phyloP scores from a whole-genome alignment of 176 grass and related monocot species.

The Saccharum officinarum region DNA sequence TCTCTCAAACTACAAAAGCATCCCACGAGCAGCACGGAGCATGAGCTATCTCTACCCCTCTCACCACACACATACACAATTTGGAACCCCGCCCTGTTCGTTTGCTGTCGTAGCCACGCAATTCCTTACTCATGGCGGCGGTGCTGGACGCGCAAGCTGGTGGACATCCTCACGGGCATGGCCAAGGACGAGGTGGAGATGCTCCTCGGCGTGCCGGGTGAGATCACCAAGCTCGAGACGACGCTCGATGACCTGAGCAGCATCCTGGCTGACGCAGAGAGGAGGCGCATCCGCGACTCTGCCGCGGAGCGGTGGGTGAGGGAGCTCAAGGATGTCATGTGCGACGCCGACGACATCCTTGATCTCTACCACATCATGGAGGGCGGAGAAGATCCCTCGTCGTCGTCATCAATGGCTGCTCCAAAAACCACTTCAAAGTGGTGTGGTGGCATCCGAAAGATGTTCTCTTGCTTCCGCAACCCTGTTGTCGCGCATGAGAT shows the following conservation, averaged over 20 bases:
- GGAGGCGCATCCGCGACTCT: not conserved
- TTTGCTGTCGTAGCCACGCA: not conserved
- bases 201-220: conserved; percentile 23
- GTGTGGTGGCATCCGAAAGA: not conserved
- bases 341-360: conserved; percentile 49
- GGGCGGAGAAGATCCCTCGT: not conserved
- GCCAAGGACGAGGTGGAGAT: not conserved
- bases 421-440: not conserved
- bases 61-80: not conserved
- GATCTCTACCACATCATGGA: conserved; percentile 31
- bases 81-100: not conserved
- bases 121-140: conserved; percentile 24
- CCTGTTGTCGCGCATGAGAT: not conserved
- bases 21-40: no score
- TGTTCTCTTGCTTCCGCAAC: not conserved
- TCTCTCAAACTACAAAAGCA: no score
- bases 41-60: no score
- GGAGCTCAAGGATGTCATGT: conserved; percentile 55
- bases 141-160: conserved; percentile 11
- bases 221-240: conserved; percentile 37
- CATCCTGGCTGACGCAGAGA: conserved; percentile 23
- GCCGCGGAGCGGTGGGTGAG: not conserved
- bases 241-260: not conserved
- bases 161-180: not conserved
- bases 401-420: not conserved